phyloP scores from a whole-genome alignment of 2,329 filamentous ascomycete species.

The Aspergillus pseudoglaucus region DNA sequence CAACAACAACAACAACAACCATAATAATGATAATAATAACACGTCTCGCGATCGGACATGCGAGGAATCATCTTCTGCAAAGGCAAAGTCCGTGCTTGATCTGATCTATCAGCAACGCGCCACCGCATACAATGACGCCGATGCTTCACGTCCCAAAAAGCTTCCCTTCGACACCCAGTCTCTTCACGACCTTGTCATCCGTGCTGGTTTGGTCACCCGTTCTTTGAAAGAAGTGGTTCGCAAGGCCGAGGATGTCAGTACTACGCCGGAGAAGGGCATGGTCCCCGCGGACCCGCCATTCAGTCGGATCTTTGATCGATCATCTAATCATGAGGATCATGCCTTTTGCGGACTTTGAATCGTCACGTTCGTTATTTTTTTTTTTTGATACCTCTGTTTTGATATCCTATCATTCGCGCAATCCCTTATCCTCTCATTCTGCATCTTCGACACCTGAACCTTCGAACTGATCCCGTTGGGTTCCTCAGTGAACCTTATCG shows the following conservation, averaged over 20 bases:
- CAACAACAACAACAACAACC: constrained; percentile 43
- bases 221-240: constrained; percentile 45
- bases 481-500: too few relatives aligned
- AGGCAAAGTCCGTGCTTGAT: constrained; percentile 57
- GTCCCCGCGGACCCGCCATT: constrained; percentile 39
- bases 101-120: constrained; percentile 48
- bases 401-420: neutral
- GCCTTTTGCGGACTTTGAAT: constrained; percentile 21
- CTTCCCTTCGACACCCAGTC: constrained; percentile 63
- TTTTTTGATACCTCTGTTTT: neutral
- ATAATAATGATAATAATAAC: constrained; percentile 36
- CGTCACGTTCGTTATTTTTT: constrained; percentile 6
- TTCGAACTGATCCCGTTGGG: too few relatives aligned
- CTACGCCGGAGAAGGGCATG: constrained; percentile 20
- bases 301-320: constrained; percentile 43
- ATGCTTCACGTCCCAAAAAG: constrained; percentile 38
- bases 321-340: constrained; percentile 22
- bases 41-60: constrained; percentile 12
- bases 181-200: constrained; percentile 53
- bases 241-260: constrained; percentile 42
- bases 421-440: neutral
- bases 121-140: constrained; percentile 17
- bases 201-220: constrained; percentile 44
- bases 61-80: constrained; percentile 35
- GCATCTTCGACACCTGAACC: too few relatives aligned